Percentiles rank a stretch among this genome's conserved stretches.
These are phyloP conservation scores for Ceratocystis diversiconidia DNA, from an alignment of 2,329 filamentous ascomycete genomes.

Conservation along the genomic window DNA sequence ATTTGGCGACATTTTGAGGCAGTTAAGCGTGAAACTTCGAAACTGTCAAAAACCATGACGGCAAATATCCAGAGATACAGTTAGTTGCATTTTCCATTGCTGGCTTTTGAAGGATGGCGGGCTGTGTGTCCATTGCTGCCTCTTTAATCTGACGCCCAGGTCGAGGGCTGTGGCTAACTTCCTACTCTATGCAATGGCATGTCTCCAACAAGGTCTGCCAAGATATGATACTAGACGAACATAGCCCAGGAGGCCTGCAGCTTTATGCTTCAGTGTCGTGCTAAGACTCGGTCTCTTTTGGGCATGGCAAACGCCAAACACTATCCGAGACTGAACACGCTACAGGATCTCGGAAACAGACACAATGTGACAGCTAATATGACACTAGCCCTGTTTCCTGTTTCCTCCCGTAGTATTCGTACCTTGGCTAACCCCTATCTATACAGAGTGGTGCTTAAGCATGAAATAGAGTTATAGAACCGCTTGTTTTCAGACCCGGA, in stretches of 20 bases:
- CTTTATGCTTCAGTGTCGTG: neutral
- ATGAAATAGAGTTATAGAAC: neutral
- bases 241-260: neutral
- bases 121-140: neutral
- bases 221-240: neutral
- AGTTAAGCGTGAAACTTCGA: neutral
- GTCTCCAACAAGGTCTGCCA: too few relatives aligned
- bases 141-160: neutral
- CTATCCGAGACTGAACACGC: conserved; percentile 37
- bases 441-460: neutral
- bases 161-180: too few relatives aligned
- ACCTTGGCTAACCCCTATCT: neutral
- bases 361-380: neutral
- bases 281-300: neutral
- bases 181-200: too few relatives aligned
- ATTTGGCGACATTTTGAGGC: neutral
- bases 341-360: conserved; percentile 25
- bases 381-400: neutral
- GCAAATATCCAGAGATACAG: too few relatives aligned
- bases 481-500: conserved; percentile 3
- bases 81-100: too few relatives aligned
- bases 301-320: conserved; percentile 28
- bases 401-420: neutral
- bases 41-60: neutral
- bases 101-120: neutral